Conservation (phyloP, 2,329 filamentous ascomycete genomes). For the Atkinsonella texensis region DNA sequence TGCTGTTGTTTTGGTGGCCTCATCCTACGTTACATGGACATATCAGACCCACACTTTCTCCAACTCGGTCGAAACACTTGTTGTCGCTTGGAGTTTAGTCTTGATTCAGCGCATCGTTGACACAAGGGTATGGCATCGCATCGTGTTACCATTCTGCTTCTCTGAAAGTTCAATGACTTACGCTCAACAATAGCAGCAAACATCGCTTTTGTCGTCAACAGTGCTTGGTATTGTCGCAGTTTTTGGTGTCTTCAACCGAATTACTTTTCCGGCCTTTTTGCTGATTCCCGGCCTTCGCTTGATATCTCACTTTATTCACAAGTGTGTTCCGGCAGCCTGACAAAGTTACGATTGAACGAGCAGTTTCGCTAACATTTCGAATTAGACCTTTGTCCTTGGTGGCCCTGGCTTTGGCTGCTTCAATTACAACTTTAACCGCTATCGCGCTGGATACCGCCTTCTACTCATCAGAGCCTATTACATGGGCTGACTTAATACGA, state of each 20-base stretch:
- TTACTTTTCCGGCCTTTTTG: constrained; percentile 91
- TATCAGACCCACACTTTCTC: constrained; percentile 98
- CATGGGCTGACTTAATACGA: constrained; percentile 50
- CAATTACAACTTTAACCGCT: constrained; percentile 58
- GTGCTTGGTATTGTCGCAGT: constrained; percentile 72
- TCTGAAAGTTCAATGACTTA: constrained; percentile 13
- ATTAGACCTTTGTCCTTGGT: constrained; percentile 47
- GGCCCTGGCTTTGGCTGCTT: constrained; percentile 50
- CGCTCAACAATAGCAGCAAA: constrained; percentile 45
- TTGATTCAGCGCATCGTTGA: constrained; percentile 77
- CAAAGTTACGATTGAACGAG: too few relatives aligned
- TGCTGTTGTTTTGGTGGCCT: constrained; percentile 76
- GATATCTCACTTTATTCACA: constrained; percentile 73
- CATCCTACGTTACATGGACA: constrained; percentile 97
- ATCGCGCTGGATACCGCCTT: constrained; percentile 78
- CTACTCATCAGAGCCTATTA: constrained; percentile 53
- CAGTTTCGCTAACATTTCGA: constrained; percentile 10
- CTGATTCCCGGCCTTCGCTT: constrained; percentile 72
- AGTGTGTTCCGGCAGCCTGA: constrained; percentile 38
- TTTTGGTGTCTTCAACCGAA: constrained; percentile 88
- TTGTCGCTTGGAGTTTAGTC: constrained; percentile 88
- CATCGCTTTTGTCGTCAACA: constrained; percentile 62
- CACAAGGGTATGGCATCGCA: constrained; percentile 49
- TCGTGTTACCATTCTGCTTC: constrained; percentile 3
- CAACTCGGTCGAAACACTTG: constrained; percentile 88